These are phyloP conservation scores for Hura crepitans DNA, from an alignment of 441 rosid genomes.

Conservation along the genomic window DNA sequence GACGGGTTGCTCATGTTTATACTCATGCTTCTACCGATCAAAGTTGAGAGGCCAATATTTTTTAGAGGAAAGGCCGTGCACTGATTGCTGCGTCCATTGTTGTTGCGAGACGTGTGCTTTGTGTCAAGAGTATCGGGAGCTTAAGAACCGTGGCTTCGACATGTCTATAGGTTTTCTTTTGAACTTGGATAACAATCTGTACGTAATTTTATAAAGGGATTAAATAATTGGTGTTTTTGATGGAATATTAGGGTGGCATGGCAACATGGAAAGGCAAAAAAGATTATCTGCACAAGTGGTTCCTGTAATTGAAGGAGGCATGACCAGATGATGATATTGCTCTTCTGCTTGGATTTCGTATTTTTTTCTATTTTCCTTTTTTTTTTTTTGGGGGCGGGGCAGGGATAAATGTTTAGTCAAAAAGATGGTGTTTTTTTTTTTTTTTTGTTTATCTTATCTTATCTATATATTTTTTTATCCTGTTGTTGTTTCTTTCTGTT, in stretches of 20 bases:
- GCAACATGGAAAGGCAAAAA: constrained; percentile 28
- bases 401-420: too few species aligned
- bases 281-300: constrained; percentile 20
- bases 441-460: neutral
- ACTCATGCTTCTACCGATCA: constrained; percentile 34
- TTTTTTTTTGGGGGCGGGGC: too few species aligned
- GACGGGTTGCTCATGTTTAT: constrained; percentile 32
- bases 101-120: constrained; percentile 37
- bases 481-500: neutral
- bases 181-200: too few species aligned
- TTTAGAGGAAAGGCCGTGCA: constrained; percentile 31
- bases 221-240: neutral
- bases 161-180: constrained; percentile 28
- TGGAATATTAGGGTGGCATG: constrained; percentile 31
- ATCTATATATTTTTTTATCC: neutral
- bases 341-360: neutral
- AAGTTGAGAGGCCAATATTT: constrained; percentile 35
- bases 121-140: constrained; percentile 40
- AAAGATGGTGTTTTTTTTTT: too few species aligned
- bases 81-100: constrained; percentile 32
- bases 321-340: constrained; percentile 10
- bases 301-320: constrained; percentile 23
- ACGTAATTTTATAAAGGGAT: too few species aligned
- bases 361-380: too few species aligned
- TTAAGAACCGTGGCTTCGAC: constrained; percentile 36